Base-by-base conservation (phyloP, 108 stramenopile genomes). In the Skeletonema potamos region DNA sequence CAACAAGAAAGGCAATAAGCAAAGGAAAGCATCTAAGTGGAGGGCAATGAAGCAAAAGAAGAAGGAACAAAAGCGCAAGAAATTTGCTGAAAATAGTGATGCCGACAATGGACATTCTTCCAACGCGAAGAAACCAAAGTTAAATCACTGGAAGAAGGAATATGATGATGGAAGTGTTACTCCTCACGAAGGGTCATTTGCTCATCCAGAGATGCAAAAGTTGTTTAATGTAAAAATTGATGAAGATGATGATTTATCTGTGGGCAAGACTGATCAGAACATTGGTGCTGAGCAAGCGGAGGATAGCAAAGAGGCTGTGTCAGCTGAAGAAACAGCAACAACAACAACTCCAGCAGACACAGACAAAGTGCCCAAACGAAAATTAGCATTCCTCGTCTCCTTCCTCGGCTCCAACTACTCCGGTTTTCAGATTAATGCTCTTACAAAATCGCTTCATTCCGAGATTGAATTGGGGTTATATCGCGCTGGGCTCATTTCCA, bases 351-450 rank as follows among this genome's bases (percentile, higher is more conserved):
- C 29, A 41, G 55, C 9, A 29, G 43, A 33, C 26, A 41, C 22
- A 15, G 41, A 22, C 29, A 79, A 60, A 68, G 11, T 59, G 0
- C 81, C 76, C 27, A 82, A 82, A 27, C 46, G 67, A 37, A 94
- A 92, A 70, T 84, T 92, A n/a, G 91, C 86, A 9, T 58, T 92
- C 9, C 69, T 94, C 27, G 62, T 94, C 41, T 85, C 87, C 4
- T 92, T 86, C 70, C 18, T 89, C 24, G 91, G 91, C 8, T 76
- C 84, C 5, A 75, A 89, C n/a, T 97, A 95, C 71, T 69, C 71
- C 37, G 96, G 96, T 28, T 91, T 99, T 65, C 98, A 99, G 77
- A 92, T 96, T 65, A 92, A 96, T 72, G 43, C 75, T 13, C 88
- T 77, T 5, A 84, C 89, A 34, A 66, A 70, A 26, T 96, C 96